These are phyloP conservation scores for Dothistroma septosporum DNA, from an alignment of 2,329 filamentous ascomycete genomes.

Conservation along the genomic window DNA sequence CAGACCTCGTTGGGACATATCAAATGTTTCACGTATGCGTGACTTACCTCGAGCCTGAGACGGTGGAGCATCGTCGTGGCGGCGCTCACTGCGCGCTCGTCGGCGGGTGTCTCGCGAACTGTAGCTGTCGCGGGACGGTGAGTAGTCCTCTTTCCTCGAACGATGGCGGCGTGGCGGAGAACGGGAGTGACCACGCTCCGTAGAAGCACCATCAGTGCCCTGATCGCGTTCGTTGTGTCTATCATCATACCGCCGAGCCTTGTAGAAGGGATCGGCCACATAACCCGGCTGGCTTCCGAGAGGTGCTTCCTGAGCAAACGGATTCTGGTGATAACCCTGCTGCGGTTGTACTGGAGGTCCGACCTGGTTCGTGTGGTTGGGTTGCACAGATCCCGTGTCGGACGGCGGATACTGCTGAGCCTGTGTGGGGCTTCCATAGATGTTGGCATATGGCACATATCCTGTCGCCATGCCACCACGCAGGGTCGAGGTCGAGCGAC, in stretches of 20 bases:
- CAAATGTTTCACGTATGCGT: constrained; percentile 24
- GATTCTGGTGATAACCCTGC: constrained; percentile 27
- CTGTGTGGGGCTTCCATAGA: constrained; percentile 29
- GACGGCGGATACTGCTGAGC: constrained; percentile 15
- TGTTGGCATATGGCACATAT: constrained; percentile 36
- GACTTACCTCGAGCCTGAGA: constrained; percentile 27
- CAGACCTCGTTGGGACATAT: constrained; percentile 27
- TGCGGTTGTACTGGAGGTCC: constrained; percentile 16
- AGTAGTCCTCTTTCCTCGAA: constrained; percentile 12
- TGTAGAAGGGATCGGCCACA: constrained; percentile 17
- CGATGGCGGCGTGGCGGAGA: neutral
- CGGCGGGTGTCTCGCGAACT: constrained; percentile 7
- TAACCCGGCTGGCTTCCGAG: constrained; percentile 21
- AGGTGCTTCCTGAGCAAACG: constrained; percentile 26
- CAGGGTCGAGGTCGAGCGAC: constrained; percentile 21
- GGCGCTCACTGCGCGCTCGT: constrained; percentile 19
- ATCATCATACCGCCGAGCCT: constrained; percentile 15
- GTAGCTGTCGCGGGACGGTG: constrained; percentile 11
- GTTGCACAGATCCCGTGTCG: constrained; percentile 23
- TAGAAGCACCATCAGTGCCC: constrained; percentile 5
- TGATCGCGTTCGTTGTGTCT: constrained; percentile 13
- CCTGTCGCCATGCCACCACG: constrained; percentile 24
- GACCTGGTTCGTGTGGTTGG: constrained; percentile 24
- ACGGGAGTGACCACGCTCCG: constrained; percentile 7
- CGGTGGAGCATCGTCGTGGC: constrained; percentile 12